Evolutionary conservation across 331 rosid genomes (phyloP).

Genomic region (Erythrophleum ivorense): DNA sequence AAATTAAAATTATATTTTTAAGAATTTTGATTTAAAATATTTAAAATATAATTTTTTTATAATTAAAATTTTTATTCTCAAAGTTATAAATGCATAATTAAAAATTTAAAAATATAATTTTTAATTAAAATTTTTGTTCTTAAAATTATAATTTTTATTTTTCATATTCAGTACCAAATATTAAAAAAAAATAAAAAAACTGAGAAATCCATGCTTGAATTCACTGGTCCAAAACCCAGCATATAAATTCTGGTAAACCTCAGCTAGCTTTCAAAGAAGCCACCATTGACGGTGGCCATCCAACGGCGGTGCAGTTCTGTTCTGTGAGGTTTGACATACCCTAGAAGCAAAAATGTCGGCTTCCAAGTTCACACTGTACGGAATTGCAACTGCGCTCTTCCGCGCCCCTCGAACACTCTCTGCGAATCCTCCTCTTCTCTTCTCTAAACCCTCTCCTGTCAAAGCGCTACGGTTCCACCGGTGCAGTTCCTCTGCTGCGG

Average conservation of each 20-base stretch:
- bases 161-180: no score
- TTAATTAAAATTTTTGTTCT: no score
- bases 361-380: constrained; percentile 57
- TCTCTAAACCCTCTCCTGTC: constrained; percentile 45
- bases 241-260: background rate
- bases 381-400: constrained; percentile 54
- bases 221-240: background rate
- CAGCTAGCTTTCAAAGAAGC: background rate
- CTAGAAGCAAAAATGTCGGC: constrained; percentile 51
- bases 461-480: constrained; percentile 37
- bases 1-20: no score
- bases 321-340: background rate
- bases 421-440: constrained; percentile 42
- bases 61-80: no score
- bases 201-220: no score
- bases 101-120: no score
- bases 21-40: no score
- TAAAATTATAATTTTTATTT: no score
- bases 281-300: background rate
- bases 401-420: constrained; percentile 37
- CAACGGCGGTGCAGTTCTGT: background rate
- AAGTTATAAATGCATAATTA: no score
- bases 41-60: no score
- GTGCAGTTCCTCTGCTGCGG: constrained; percentile 45
- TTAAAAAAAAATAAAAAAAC: no score